These are phyloP conservation scores for Aspergillus brunneoviolaceus DNA, from an alignment of 2,329 filamentous ascomycete species.

Conservation along the genomic window DNA sequence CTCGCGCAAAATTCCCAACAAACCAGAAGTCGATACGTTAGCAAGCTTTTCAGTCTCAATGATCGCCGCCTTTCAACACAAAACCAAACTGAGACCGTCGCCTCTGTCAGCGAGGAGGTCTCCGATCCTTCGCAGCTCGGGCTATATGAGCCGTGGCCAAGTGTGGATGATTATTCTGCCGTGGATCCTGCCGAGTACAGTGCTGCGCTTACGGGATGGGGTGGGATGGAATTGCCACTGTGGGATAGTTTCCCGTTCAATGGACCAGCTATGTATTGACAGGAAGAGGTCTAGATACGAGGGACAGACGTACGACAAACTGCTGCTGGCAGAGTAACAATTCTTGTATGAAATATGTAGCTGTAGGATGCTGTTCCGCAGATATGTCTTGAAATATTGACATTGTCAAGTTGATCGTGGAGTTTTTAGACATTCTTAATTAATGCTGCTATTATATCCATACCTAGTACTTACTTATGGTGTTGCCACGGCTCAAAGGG, in stretches of 20 bases:
- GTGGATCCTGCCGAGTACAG: constrained; percentile 20
- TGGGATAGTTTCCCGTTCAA: constrained; percentile 40
- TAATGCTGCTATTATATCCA: no score
- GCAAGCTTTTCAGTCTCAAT: constrained; percentile 36
- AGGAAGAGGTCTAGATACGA: neutral
- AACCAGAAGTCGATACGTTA: constrained; percentile 36
- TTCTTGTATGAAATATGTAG: neutral
- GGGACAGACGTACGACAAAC: neutral
- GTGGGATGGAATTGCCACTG: constrained; percentile 35
- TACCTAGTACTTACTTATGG: no score
- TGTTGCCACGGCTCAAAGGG: neutral
- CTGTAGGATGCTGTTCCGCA: neutral
- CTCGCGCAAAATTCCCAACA: constrained; percentile 27
- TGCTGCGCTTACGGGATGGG: constrained; percentile 28
- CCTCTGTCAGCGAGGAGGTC: neutral
- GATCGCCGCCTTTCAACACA: constrained; percentile 14
- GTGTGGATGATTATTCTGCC: neutral
- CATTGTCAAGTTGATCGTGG: no score
- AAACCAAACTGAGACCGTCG: constrained; percentile 4
- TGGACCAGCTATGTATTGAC: constrained; percentile 16
- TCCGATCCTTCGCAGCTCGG: constrained; percentile 11
- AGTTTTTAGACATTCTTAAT: no score
- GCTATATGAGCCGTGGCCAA: constrained; percentile 19
- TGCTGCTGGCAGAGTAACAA: neutral
- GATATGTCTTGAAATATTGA: no score